Evolutionary conservation across 1,284 basidiomycete genomes (phyloP).

Genomic region (Trametes polyzona): DNA sequence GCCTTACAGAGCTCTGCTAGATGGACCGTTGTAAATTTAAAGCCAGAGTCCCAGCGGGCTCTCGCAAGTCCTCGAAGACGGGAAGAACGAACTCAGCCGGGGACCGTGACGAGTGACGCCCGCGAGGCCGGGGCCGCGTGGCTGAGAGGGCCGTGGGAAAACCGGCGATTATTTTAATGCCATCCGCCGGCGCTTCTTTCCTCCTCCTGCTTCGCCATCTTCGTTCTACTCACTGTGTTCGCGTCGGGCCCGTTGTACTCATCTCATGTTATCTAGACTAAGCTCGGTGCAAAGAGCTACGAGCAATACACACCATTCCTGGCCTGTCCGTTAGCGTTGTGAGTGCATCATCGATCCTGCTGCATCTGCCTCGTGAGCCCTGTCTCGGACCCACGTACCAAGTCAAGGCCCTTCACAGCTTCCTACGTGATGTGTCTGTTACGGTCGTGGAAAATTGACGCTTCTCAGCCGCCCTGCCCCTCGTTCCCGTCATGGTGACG

Average conservation of each 20-base stretch:
- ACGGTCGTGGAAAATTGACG: slow-evolving; percentile 39
- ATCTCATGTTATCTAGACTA: too few species aligned
- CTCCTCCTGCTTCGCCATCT: not conserved
- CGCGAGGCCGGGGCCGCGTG: not conserved
- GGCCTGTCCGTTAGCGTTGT: too few species aligned
- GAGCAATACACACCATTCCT: too few species aligned
- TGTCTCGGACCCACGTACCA: slow-evolving; percentile 48
- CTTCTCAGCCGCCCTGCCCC: slow-evolving; percentile 24
- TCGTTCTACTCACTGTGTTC: not conserved
- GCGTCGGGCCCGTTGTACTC: too few species aligned
- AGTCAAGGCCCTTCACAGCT: slow-evolving; percentile 37
- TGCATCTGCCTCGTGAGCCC: not conserved
- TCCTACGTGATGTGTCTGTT: slow-evolving; percentile 47
- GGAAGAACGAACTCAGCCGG: too few species aligned
- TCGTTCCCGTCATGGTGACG: slow-evolving; percentile 34
- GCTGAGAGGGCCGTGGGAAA: not conserved
- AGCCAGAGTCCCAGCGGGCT: too few species aligned
- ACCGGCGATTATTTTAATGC: not conserved
- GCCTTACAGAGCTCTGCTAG: too few species aligned
- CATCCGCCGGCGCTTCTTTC: not conserved
- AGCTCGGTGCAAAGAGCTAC: too few species aligned
- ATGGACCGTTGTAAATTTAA: too few species aligned
- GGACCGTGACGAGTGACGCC: not conserved
- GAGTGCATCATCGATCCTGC: too few species aligned
- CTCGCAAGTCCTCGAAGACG: too few species aligned